These are phyloP conservation scores for Chrysanthemum lavandulifolium DNA, from an alignment of 129 eudicot species.

Conservation along the genomic window DNA sequence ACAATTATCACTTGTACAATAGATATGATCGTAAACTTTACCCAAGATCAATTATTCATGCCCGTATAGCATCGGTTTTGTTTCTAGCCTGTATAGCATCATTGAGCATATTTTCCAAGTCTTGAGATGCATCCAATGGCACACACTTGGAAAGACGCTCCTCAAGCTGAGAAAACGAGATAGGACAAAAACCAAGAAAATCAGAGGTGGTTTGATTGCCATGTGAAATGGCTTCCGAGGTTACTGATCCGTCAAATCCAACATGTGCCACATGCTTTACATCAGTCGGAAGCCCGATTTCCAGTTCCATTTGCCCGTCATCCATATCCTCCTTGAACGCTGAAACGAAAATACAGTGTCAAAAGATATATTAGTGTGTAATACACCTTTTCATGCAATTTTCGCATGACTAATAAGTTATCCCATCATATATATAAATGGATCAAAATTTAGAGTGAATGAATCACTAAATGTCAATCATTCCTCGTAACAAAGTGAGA, in stretches of 20 bases:
- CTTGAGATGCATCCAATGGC: slow-evolving; percentile 22
- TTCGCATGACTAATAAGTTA: too few species aligned
- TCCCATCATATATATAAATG: neutral
- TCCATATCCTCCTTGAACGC: slow-evolving; percentile 55
- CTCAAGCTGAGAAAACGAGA: slow-evolving; percentile 38
- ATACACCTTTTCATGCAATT: too few species aligned
- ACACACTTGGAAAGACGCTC: slow-evolving; percentile 31
- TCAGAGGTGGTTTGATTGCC: slow-evolving; percentile 30
- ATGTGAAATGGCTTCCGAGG: slow-evolving; percentile 34
- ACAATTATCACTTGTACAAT: slow-evolving; percentile 12
- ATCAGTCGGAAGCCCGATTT: slow-evolving; percentile 72
- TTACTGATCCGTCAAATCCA: slow-evolving; percentile 68
- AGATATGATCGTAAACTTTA: slow-evolving; percentile 15
- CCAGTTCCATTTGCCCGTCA: slow-evolving; percentile 49
- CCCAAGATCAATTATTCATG: neutral
- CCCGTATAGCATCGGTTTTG: slow-evolving; percentile 14
- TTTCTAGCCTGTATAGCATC: slow-evolving; percentile 12
- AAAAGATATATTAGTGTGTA: neutral
- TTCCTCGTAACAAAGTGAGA: neutral
- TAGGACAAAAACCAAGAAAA: slow-evolving; percentile 34
- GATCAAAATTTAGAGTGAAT: neutral
- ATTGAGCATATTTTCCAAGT: slow-evolving; percentile 6
- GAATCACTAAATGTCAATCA: neutral
- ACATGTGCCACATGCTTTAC: slow-evolving; percentile 89
- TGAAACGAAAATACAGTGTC: neutral